Base-by-base conservation (phyloP, 352 stramenopile genomes). In the Aphanomyces euteiches region DNA sequence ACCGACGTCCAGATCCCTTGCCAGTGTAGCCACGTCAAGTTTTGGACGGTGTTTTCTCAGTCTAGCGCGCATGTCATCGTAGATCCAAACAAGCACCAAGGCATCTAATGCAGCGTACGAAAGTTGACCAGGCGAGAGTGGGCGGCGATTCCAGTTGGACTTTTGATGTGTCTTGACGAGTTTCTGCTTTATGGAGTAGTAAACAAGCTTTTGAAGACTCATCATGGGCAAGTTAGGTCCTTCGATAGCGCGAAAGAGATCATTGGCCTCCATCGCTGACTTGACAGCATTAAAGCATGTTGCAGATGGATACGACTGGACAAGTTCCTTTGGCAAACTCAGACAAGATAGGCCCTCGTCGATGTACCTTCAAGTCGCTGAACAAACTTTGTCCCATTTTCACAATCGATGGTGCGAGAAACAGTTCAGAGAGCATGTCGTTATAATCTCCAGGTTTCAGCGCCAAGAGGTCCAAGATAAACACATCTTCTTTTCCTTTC, bases 151-250 rank as follows among this genome's bases (percentile, higher is more conserved):
- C 84, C 84, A 93, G 67, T 92, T 90, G 19, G 85, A 92, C 34
- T 74, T 86, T 73, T 92, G 85, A 78, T 90, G 85, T 17, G 83
- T 90, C 74, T 91, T 91, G 5, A 80, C 80, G 13, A 93, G 75
- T 39, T 82, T 84, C 36, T 75, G 78, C 56, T 88, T 74, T 50
- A 93, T 74, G 63, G 90, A 93, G 43, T 89, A 78, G 63, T 79
- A 90, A 37, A 88, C 83, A 5, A 91, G 75, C 59, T 93, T 93
- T 72, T 93, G 83, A 15, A 93, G 73, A 73, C 85, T 91, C 4
- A 93, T 73, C 3, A 93, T 73, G 34, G 75, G 77, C 43, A 83
- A 76, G 71, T 89, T 81, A 4, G 72, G 69, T n/a, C 82, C 83
- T 1, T 66, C 67, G 0, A 89, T 66, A 5, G 69, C 76, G 38